phyloP scores from a whole-genome alignment of 2,329 filamentous ascomycete genomes.

The Capronia americana region DNA sequence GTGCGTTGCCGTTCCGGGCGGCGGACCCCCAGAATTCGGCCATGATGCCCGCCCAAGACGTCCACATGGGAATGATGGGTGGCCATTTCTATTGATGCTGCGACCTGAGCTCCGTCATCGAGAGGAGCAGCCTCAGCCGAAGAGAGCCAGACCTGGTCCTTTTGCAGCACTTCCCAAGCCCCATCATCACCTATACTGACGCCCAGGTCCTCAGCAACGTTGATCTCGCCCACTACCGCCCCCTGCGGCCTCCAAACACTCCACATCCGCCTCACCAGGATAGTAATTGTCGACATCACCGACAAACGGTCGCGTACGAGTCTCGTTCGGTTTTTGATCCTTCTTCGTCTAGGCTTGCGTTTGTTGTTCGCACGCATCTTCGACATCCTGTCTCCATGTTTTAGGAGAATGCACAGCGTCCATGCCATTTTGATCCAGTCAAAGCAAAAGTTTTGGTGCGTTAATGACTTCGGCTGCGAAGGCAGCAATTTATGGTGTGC shows the following conservation, averaged over 20 bases:
- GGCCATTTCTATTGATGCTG: slow-evolving; percentile 17
- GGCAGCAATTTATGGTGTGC: not conserved
- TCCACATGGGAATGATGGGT: slow-evolving; percentile 25
- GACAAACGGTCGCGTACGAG: slow-evolving; percentile 6
- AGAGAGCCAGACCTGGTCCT: not conserved
- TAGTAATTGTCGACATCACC: not conserved
- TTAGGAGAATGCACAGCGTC: not conserved
- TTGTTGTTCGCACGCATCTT: not conserved
- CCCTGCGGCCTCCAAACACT: not conserved
- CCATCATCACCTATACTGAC: not conserved
- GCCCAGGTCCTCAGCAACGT: not conserved
- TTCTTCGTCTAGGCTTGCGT: slow-evolving; percentile 1
- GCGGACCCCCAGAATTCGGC: slow-evolving; percentile 7
- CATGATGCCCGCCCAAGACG: slow-evolving; percentile 16
- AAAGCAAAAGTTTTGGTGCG: slow-evolving; percentile 19
- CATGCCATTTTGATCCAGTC: not conserved
- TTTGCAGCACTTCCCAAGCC: not conserved
- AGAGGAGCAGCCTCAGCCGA: not conserved
- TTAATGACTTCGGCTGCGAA: slow-evolving; percentile 4
- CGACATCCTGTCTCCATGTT: not conserved
- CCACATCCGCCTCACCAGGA: not conserved
- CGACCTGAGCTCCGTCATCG: not conserved
- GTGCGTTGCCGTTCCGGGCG: slow-evolving; percentile 17
- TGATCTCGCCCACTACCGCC: not conserved
- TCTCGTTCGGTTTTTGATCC: slow-evolving; percentile 8